Evolutionary conservation across 2,329 filamentous ascomycete genomes (phyloP).

Genomic region (Monilinia fructicola): DNA sequence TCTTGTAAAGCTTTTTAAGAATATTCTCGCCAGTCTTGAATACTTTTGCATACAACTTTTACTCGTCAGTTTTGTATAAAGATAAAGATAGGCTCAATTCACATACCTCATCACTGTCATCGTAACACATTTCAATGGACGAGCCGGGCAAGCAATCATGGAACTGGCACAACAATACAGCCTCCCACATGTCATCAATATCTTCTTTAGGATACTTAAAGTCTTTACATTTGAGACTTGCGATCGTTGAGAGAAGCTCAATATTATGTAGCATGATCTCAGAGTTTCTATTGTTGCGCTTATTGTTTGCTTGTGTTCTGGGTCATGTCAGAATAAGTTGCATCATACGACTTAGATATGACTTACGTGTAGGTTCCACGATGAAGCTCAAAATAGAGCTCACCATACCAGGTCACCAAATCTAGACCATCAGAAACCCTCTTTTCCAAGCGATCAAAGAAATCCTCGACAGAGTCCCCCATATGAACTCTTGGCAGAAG

Average conservation of each 20-base stretch:
- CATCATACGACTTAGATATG: neutral
- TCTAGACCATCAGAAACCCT: conserved; percentile 62
- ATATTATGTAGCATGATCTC: conserved; percentile 85
- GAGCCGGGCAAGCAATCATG: conserved; percentile 96
- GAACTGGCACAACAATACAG: conserved; percentile 89
- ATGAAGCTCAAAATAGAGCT: conserved; percentile 97
- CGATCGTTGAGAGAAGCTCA: conserved; percentile 83
- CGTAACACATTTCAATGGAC: conserved; percentile 96
- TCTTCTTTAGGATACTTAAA: conserved; percentile 93
- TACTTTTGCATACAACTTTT: conserved; percentile 73
- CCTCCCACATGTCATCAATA: conserved; percentile 96
- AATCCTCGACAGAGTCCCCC: conserved; percentile 88
- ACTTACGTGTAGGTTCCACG: conserved; percentile 81
- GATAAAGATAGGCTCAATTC: neutral
- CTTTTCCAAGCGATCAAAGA: conserved; percentile 82
- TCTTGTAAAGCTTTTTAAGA: conserved; percentile 65
- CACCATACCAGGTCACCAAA: conserved; percentile 95
- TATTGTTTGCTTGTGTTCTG: conserved; percentile 91
- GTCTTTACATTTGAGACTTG: conserved; percentile 62
- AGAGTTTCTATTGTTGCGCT: conserved; percentile 84
- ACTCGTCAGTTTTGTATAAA: conserved; percentile 35
- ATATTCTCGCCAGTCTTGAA: conserved; percentile 75
- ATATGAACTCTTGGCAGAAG: conserved; percentile 83
- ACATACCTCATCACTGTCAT: conserved; percentile 79
- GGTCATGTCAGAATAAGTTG: neutral